Base-by-base conservation (phyloP, 129 eudicot species). In the Saposhnikovia divaricata region DNA sequence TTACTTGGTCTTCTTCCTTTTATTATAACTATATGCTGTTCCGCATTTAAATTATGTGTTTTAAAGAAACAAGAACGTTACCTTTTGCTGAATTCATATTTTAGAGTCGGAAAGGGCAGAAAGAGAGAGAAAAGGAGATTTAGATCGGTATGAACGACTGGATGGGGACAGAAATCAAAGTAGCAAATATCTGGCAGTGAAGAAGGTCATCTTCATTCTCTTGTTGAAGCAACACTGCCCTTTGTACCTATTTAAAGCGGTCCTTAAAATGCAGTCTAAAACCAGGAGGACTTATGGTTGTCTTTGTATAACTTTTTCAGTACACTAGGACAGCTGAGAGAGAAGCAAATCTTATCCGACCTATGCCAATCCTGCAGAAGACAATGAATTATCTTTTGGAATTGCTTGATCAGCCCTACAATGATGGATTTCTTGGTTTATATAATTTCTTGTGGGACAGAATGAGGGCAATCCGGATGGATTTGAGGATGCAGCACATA, bases 381-480 rank as follows among this genome's bases (percentile, higher is more conserved):
- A 95, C 99, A n/a, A 90, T 95, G 87, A 88, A 84, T 46, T 92
- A 95, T 83, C 99, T 95, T 63, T 75, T 95, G 53, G 80, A 83
- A 83, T 88, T 95, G 87, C 90, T 95, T 76, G 89, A 92, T 79
- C 92, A 85, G 77, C 88, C 91, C 45, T 95, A 95, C 79, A 89
- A 87, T 86, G 99, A 88, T 42, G 88, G 79, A 40, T 90, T 95
- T 82, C 97, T 95, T 76, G 87, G 96, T 81, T 87, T 92, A 82
- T 92, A 95, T 80, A 95, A 95, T 86, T 95, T 95, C 83, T 85
- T 92, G 80, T 95, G 99, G 99, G 99, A 95, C 86, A 83, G 99
- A 81, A 95, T 92, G 97, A 83, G 99, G 82, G 99, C 99, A n/a
- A 82, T 95, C 69, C 91, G 99, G 76, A 95, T 95, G 97, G 99